These are phyloP conservation scores for Penicillium desertorum DNA, from an alignment of 495 filamentous ascomycete species.

Conservation along the genomic window DNA sequence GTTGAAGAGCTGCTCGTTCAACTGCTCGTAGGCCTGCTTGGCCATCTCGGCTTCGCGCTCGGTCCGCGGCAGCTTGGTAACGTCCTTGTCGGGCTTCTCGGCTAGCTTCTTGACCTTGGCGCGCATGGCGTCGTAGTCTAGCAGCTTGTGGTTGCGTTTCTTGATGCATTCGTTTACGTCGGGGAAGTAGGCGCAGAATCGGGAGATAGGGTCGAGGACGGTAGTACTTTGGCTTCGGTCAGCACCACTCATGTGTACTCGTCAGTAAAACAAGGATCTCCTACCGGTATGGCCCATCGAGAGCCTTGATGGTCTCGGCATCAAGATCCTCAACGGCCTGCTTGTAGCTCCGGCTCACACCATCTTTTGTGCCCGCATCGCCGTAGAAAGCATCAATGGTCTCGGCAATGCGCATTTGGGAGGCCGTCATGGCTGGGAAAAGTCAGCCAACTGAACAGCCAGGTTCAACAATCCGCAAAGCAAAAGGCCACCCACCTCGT, in stretches of 20 bases:
- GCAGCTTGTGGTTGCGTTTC: conserved; percentile 94
- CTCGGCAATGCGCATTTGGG: conserved; percentile 98
- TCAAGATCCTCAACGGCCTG: conserved; percentile 97
- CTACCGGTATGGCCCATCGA: conserved; percentile 94
- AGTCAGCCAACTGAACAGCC: not conserved
- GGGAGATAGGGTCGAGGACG: conserved; percentile 88
- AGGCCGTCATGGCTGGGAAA: conserved; percentile 87
- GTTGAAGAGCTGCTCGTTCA: conserved; percentile 91
- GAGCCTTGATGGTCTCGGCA: conserved; percentile 94
- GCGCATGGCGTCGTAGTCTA: conserved; percentile 95
- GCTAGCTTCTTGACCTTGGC: conserved; percentile 94
- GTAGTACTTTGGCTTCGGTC: conserved; percentile 60
- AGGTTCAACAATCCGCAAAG: not conserved
- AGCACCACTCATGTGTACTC: not conserved
- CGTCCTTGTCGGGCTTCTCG: conserved; percentile 98
- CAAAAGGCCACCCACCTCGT: conserved; percentile 57
- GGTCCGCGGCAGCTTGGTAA: conserved; percentile 85
- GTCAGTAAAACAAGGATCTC: not conserved
- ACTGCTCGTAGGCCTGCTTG: conserved; percentile 86
- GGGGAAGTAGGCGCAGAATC: conserved; percentile 98
- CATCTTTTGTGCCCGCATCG: conserved; percentile 89
- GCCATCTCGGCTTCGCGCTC: conserved; percentile 95
- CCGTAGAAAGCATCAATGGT: conserved; percentile 99
- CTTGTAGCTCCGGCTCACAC: conserved; percentile 94
- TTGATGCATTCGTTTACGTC: conserved; percentile 99